Evolutionary conservation across 805 yeast species (phyloP).

Genomic region (Clavispora fructus): DNA sequence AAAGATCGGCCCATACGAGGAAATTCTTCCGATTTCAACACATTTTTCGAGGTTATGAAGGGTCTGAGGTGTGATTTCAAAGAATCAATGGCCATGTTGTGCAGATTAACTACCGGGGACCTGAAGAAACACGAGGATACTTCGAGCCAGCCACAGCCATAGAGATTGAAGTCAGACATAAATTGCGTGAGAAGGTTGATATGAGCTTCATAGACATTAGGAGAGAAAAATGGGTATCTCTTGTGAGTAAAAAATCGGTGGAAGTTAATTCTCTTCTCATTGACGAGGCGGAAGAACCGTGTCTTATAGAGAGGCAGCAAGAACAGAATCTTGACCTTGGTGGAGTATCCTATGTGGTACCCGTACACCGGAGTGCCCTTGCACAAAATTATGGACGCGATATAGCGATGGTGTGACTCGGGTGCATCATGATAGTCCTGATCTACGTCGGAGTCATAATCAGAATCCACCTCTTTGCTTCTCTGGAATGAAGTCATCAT

Average conservation of each 20-base stretch:
- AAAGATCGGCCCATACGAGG: constrained; percentile 58
- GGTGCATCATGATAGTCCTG: constrained; percentile 2
- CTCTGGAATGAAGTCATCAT: constrained; percentile 36
- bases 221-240: not conserved
- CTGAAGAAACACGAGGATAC: constrained; percentile 48
- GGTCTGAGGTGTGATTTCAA: constrained; percentile 15
- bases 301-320: constrained; percentile 56
- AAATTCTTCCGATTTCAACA: constrained; percentile 23
- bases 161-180: constrained; percentile 74
- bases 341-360: constrained; percentile 58
- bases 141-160: constrained; percentile 76
- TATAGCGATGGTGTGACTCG: constrained; percentile 25
- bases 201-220: constrained; percentile 62
- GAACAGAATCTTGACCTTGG: constrained; percentile 64
- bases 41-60: constrained; percentile 21
- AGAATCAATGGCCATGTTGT: constrained; percentile 1
- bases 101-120: constrained; percentile 40
- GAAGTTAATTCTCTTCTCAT: constrained; percentile 18
- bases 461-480: constrained; percentile 7
- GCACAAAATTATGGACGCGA: constrained; percentile 60
- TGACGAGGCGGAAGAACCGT: constrained; percentile 46
- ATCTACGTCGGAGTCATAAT: constrained; percentile 9
- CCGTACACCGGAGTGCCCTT: constrained; percentile 84
- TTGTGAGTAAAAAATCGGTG: not conserved
- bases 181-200: constrained; percentile 75